Evolutionary conservation across 495 filamentous ascomycete genomes (phyloP).

Genomic region (Xylona heveae): DNA sequence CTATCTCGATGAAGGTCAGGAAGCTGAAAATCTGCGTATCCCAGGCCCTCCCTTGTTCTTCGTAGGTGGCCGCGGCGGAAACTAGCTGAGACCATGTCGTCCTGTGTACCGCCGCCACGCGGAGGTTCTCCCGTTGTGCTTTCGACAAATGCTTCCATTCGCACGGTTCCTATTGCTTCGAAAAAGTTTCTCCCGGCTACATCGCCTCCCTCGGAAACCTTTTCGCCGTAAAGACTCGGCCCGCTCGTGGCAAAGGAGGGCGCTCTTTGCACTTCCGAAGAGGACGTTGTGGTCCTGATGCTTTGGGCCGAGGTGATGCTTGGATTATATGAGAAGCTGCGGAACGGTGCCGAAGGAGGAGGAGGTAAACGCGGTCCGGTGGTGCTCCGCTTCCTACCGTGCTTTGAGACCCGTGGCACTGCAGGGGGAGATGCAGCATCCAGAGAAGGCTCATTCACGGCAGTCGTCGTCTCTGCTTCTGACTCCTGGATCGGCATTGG

Average conservation of each 20-base stretch:
- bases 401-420: slow-evolving; percentile 53
- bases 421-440: slow-evolving; percentile 52
- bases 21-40: no score
- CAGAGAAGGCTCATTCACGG: slow-evolving; percentile 1
- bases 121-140: slow-evolving; percentile 22
- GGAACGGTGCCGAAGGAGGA: slow-evolving; percentile 42
- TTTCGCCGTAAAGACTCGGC: slow-evolving; percentile 3
- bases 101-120: slow-evolving; percentile 26
- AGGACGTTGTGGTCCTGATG: slow-evolving; percentile 10
- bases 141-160: slow-evolving; percentile 92
- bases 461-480: background rate
- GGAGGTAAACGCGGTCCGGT: slow-evolving; percentile 39
- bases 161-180: slow-evolving; percentile 66
- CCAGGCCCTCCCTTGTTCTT: no score
- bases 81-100: no score
- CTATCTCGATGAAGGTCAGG: no score
- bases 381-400: slow-evolving; percentile 68
- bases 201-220: background rate
- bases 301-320: slow-evolving; percentile 11
- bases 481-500: slow-evolving; percentile 2
- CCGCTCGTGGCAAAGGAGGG: slow-evolving; percentile 20
- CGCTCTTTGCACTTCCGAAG: slow-evolving; percentile 8
- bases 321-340: slow-evolving; percentile 46
- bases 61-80: no score
- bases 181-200: slow-evolving; percentile 21